Conservation (phyloP, 306 rosid species). For the Castanospermum australe region DNA sequence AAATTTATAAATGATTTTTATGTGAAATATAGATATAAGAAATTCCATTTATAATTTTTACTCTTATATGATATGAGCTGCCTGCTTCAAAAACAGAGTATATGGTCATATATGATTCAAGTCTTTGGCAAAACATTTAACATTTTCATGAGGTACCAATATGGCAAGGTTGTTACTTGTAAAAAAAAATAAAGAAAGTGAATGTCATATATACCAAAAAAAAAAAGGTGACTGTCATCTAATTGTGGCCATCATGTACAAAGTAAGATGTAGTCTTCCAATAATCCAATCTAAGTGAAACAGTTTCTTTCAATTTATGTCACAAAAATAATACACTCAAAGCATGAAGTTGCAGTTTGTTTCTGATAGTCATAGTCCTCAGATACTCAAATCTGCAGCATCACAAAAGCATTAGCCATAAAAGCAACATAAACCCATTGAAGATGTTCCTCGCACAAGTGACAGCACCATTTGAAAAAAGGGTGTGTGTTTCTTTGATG, state of each 20-base stretch:
- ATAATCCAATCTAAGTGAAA: conserved; percentile 5
- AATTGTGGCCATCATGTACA: conserved; percentile 26
- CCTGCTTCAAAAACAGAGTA: background rate
- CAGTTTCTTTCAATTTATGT: background rate
- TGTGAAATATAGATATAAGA: no score
- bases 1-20: no score
- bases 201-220: background rate
- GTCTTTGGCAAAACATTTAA: background rate
- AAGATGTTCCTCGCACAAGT: conserved; percentile 11
- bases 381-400: conserved; percentile 26
- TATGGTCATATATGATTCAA: background rate
- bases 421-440: conserved; percentile 16
- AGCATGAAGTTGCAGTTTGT: background rate
- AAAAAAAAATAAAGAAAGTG: background rate
- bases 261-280: background rate
- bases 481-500: conserved; percentile 50
- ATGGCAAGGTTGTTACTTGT: background rate
- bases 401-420: background rate
- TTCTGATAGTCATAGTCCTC: background rate
- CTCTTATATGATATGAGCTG: no score
- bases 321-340: conserved; percentile 7
- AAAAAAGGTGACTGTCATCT: background rate
- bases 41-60: no score
- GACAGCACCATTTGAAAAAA: conserved; percentile 34
- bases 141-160: background rate